Conservation (phyloP, 345 rosid genomes). For the Brassica juncea region DNA sequence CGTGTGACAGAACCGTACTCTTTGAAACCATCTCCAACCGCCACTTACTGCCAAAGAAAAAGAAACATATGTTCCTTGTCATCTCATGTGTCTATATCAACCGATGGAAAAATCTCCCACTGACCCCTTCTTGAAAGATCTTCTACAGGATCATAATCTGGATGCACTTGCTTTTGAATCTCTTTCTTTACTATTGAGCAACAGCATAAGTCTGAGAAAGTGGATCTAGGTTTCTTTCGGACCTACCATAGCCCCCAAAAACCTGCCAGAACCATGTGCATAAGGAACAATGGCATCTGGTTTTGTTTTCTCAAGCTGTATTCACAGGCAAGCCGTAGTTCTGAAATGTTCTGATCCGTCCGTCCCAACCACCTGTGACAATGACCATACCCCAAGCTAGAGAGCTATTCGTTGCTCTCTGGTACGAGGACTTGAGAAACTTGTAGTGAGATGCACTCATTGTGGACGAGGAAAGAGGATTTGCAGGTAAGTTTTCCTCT, state of each 20-base stretch:
- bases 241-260: constrained; percentile 31
- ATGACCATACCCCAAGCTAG: constrained; percentile 93
- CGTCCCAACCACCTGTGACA: constrained; percentile 91
- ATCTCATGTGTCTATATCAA: constrained; percentile 39
- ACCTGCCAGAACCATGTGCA: constrained; percentile 32
- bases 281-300: constrained; percentile 35
- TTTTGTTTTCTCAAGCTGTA: constrained; percentile 25
- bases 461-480: constrained; percentile 37
- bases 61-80: constrained; percentile 31
- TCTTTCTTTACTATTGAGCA: neutral
- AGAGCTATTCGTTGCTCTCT: constrained; percentile 58
- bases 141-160: constrained; percentile 30
- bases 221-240: neutral
- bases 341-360: constrained; percentile 83
- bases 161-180: neutral
- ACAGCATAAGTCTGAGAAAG: neutral
- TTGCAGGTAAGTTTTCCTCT: constrained; percentile 64
- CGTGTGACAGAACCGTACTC: constrained; percentile 36
- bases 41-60: constrained; percentile 31
- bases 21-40: constrained; percentile 29
- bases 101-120: constrained; percentile 16
- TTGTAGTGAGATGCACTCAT: constrained; percentile 66
- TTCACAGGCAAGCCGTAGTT: constrained; percentile 82
- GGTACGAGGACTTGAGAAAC: constrained; percentile 74
- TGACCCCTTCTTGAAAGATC: constrained; percentile 27